Conservation (phyloP, 2,329 filamentous ascomycete genomes). For the Cercospora sojina region DNA sequence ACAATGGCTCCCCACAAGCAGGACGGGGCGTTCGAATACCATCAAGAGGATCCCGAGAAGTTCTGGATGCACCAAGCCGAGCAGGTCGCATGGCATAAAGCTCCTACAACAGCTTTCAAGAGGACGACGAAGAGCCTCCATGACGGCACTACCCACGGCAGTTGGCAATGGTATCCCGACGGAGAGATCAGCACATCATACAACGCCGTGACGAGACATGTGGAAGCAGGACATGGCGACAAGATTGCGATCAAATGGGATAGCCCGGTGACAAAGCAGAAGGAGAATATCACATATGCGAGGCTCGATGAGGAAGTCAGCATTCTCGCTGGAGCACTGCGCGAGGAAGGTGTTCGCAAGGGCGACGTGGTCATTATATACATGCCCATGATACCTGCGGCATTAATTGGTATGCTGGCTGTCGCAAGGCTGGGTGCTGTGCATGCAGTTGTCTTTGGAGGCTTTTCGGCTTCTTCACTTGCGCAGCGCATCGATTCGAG, state of each 20-base stretch:
- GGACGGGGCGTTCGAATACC: slow-evolving; percentile 38
- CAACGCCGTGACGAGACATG: slow-evolving; percentile 80
- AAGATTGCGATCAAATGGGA: slow-evolving; percentile 80
- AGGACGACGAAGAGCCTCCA: slow-evolving; percentile 62
- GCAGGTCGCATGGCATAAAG: slow-evolving; percentile 76
- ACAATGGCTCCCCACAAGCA: slow-evolving; percentile 34
- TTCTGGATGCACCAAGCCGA: slow-evolving; percentile 54
- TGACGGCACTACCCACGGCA: slow-evolving; percentile 63
- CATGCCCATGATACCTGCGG: slow-evolving; percentile 95
- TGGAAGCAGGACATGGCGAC: slow-evolving; percentile 73
- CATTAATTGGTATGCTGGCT: slow-evolving; percentile 82
- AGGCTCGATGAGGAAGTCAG: slow-evolving; percentile 78
- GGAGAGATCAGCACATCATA: slow-evolving; percentile 89
- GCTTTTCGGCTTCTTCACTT: slow-evolving; percentile 77
- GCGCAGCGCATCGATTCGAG: slow-evolving; percentile 87
- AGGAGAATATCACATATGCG: slow-evolving; percentile 71
- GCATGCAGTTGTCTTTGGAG: slow-evolving; percentile 90
- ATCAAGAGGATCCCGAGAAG: slow-evolving; percentile 36
- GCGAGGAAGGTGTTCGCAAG: slow-evolving; percentile 76
- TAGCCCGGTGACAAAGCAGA: slow-evolving; percentile 74
- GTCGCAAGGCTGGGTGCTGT: slow-evolving; percentile 79
- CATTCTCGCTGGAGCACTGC: slow-evolving; percentile 74
- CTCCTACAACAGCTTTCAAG: slow-evolving; percentile 63
- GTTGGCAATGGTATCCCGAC: slow-evolving; percentile 88
- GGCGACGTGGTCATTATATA: slow-evolving; percentile 90